A percentile compares a stretch with the other conserved stretches of the same genome.
Conservation (phyloP, 345 rosid species). For the Erysimum cheiranthoides region DNA sequence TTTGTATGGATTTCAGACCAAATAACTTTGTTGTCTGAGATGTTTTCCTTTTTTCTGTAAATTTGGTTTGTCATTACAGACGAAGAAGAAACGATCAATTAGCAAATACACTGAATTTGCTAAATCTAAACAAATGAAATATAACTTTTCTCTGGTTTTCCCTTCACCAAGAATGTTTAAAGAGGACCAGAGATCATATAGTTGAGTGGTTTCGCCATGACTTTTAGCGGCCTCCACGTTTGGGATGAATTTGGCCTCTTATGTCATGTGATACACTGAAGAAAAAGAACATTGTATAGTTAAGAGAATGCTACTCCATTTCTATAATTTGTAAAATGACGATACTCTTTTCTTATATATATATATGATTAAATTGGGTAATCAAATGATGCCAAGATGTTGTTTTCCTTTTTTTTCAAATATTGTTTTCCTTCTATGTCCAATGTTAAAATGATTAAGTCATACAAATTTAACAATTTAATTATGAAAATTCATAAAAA, state of each 20-base stretch:
- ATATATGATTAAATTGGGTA: too few species aligned
- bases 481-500: too few species aligned
- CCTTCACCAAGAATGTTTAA: background rate
- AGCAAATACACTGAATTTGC: background rate
- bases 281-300: background rate
- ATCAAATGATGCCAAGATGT: too few species aligned
- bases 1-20: slow-evolving; percentile 14
- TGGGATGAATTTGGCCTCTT: background rate
- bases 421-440: too few species aligned
- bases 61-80: background rate
- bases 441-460: too few species aligned
- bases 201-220: background rate
- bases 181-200: background rate
- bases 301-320: background rate
- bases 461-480: too few species aligned
- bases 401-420: too few species aligned
- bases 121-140: background rate
- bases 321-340: too few species aligned
- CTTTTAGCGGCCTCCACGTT: slow-evolving; percentile 3
- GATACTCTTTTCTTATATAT: too few species aligned
- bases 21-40: slow-evolving; percentile 10
- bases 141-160: background rate
- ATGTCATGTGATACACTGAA: background rate
- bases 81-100: background rate
- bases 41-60: background rate